Conservation (phyloP, 225 moss, liverwort and hornwort species). For the Neckera pumila region DNA sequence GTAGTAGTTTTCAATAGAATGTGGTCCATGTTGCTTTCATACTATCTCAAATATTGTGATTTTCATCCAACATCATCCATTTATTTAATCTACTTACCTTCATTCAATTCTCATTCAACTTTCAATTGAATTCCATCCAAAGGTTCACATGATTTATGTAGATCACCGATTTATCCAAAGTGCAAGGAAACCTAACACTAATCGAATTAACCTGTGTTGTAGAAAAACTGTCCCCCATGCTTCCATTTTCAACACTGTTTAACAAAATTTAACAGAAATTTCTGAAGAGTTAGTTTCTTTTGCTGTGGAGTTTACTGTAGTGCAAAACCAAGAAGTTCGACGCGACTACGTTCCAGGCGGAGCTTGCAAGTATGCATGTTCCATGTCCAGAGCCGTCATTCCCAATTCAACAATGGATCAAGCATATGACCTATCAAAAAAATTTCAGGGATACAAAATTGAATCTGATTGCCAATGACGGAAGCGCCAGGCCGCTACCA, state of each 20-base stretch:
- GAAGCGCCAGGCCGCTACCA: neutral
- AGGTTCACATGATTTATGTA: too few relatives aligned
- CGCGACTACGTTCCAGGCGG: neutral
- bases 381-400: neutral
- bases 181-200: neutral
- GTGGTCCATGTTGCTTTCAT: neutral
- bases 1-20: neutral
- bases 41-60: neutral
- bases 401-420: neutral
- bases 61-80: neutral
- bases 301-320: neutral
- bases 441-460: too few relatives aligned
- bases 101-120: neutral
- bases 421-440: too few relatives aligned
- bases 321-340: neutral
- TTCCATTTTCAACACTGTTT: neutral
- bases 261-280: neutral
- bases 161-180: neutral
- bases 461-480: neutral
- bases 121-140: neutral
- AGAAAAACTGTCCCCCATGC: neutral
- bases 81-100: neutral
- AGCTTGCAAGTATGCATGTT: neutral
- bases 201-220: neutral
- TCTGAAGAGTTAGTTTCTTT: neutral